Conservation (phyloP, 2,329 filamentous ascomycete genomes). For the Emergomyces pasteurianus region DNA sequence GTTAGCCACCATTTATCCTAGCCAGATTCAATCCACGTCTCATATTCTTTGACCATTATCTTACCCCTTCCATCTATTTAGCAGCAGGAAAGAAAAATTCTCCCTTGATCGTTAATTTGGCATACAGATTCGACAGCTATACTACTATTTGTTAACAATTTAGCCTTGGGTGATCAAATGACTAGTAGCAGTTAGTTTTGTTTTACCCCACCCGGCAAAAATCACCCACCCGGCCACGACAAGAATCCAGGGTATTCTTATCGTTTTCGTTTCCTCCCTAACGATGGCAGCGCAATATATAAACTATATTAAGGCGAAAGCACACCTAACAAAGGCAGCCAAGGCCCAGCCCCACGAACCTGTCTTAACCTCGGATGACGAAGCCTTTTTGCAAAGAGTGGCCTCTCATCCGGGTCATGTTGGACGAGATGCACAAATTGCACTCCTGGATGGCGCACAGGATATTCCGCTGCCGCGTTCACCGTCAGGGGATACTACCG, state of each 20-base stretch:
- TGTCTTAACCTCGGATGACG: conserved; percentile 50
- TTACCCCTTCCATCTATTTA: neutral
- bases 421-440: conserved; percentile 35
- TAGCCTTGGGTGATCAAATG: neutral
- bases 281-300: conserved; percentile 30
- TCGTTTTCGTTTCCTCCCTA: neutral
- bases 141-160: too few relatives aligned
- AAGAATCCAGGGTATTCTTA: neutral
- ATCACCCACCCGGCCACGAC: neutral
- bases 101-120: neutral
- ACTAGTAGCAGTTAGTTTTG: too few relatives aligned
- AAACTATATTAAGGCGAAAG: conserved; percentile 30
- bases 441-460: conserved; percentile 34
- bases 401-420: conserved; percentile 29
- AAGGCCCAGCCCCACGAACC: conserved; percentile 21
- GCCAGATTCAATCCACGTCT: neutral
- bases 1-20: neutral
- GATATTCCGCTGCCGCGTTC: conserved; percentile 40
- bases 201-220: neutral
- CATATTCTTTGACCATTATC: neutral
- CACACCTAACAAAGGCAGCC: conserved; percentile 20
- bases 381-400: conserved; percentile 43
- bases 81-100: neutral
- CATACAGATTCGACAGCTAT: neutral
- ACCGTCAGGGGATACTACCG: conserved; percentile 30